Conservation (phyloP, 345 rosid genomes). For the Linum lewisii region DNA sequence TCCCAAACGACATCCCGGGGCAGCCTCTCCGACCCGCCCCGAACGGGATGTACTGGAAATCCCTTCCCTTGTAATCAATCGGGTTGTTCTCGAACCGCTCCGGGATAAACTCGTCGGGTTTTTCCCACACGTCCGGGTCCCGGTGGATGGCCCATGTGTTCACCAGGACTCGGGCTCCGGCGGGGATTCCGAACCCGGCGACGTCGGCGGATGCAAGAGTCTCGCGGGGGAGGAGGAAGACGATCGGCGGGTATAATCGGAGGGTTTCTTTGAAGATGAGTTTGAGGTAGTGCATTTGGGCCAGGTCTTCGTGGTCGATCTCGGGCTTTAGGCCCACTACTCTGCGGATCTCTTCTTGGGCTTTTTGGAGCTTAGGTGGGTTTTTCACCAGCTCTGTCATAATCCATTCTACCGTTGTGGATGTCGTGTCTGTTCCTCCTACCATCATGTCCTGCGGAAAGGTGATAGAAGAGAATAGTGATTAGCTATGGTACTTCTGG, state of each 20-base stretch:
- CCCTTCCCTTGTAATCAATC: slow-evolving; percentile 11
- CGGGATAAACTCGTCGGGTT: neutral
- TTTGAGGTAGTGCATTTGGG: neutral
- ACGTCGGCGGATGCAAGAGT: neutral
- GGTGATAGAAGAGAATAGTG: too few species aligned
- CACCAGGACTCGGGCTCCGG: neutral
- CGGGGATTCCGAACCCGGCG: neutral
- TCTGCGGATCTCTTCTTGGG: slow-evolving; percentile 23
- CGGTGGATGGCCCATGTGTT: neutral
- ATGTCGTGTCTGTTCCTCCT: slow-evolving; percentile 33
- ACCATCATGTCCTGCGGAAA: slow-evolving; percentile 33
- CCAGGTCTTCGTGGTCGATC: slow-evolving; percentile 17
- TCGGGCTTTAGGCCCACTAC: slow-evolving; percentile 4
- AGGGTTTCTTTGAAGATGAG: neutral
- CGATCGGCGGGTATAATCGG: neutral
- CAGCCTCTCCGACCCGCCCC: neutral
- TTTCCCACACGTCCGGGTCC: neutral
- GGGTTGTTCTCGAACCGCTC: slow-evolving; percentile 11
- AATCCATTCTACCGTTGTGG: slow-evolving; percentile 32
- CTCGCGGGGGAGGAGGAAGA: neutral
- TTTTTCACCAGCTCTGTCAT: slow-evolving; percentile 34
- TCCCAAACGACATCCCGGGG: slow-evolving; percentile 16
- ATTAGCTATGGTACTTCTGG: too few species aligned
- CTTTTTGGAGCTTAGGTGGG: slow-evolving; percentile 20
- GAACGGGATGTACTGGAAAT: neutral